A percentile compares a stretch with the other conserved stretches of the same genome.
Evolutionary conservation across 345 rosid species (phyloP).

Genomic region (Euphorbia lathyris): DNA sequence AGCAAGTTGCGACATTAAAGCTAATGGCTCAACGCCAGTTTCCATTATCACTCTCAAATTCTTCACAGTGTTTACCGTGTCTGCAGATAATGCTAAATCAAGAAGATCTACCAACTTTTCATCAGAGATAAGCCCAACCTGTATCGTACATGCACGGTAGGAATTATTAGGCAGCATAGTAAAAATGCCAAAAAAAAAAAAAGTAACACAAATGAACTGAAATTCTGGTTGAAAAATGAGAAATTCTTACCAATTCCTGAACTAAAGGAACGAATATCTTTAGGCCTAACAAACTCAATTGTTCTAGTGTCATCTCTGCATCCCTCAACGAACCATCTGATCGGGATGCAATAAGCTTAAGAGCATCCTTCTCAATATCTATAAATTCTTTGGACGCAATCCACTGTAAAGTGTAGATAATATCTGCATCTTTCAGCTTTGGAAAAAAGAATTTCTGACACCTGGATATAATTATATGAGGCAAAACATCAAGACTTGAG

Average conservation of each 20-base stretch:
- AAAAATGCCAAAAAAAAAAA: not conserved
- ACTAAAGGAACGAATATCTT: constrained; percentile 77
- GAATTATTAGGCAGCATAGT: not conserved
- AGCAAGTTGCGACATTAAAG: constrained; percentile 98
- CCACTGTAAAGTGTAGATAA: constrained; percentile 67
- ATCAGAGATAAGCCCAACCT: constrained; percentile 96
- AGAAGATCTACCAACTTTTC: constrained; percentile 98
- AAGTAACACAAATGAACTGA: not conserved
- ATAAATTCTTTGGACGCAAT: constrained; percentile 70
- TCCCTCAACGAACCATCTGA: constrained; percentile 98
- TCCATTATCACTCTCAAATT: constrained; percentile 87
- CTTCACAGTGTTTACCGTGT: constrained; percentile 96
- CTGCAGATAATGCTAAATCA: constrained; percentile 97
- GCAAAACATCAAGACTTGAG: constrained; percentile 84
- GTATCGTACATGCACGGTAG: constrained; percentile 12
- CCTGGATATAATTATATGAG: constrained; percentile 86
- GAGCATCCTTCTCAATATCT: constrained; percentile 71
- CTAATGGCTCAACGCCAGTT: constrained; percentile 88
- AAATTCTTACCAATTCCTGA: constrained; percentile 79
- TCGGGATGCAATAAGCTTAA: constrained; percentile 88
- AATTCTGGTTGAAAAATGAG: constrained; percentile 1
- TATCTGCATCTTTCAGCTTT: constrained; percentile 86
- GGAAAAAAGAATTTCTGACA: constrained; percentile 98
- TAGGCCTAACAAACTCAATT: constrained; percentile 85
- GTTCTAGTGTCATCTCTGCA: constrained; percentile 95